Percentiles rank a stretch among this genome's conserved stretches.
Conservation (phyloP, 768 basidiomycete genomes). For the Austroboletus eburneus region DNA sequence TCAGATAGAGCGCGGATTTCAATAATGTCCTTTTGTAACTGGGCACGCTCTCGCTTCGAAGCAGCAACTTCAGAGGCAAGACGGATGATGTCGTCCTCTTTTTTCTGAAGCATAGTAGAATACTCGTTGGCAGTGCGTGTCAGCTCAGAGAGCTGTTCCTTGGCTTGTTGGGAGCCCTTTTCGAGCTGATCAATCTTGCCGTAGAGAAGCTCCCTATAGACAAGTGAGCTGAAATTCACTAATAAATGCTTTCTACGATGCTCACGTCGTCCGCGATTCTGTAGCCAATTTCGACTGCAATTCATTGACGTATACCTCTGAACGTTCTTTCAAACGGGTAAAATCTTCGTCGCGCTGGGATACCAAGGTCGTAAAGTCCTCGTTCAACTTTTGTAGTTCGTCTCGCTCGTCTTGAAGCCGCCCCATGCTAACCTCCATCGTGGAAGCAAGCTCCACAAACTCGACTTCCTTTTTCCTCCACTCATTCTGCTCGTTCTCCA, state of each 20-base stretch:
- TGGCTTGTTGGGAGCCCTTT: constrained; percentile 62
- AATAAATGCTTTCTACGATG: constrained; percentile 3
- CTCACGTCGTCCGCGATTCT: constrained; percentile 64
- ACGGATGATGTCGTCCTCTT: constrained; percentile 64
- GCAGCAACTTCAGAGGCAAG: constrained; percentile 51
- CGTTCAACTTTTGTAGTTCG: constrained; percentile 58
- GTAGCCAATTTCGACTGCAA: constrained; percentile 65
- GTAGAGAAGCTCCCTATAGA: constrained; percentile 57
- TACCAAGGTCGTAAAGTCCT: constrained; percentile 66
- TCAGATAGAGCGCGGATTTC: constrained; percentile 71
- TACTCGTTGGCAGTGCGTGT: constrained; percentile 74
- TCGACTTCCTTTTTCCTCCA: constrained; percentile 65
- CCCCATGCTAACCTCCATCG: constrained; percentile 57
- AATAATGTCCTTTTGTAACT: constrained; percentile 52
- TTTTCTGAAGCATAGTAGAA: constrained; percentile 68
- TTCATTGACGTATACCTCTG: constrained; percentile 60
- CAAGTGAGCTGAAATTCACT: neutral
- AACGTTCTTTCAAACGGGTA: constrained; percentile 66
- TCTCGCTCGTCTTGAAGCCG: constrained; percentile 55
- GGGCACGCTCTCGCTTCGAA: constrained; percentile 51
- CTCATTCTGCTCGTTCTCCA: constrained; percentile 72
- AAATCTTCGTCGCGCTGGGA: constrained; percentile 80
- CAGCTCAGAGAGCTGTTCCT: constrained; percentile 74
- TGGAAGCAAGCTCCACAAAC: constrained; percentile 52
- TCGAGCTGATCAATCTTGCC: constrained; percentile 59